Conservation (phyloP, 257 asterid species). For the Jasminum sambac region DNA sequence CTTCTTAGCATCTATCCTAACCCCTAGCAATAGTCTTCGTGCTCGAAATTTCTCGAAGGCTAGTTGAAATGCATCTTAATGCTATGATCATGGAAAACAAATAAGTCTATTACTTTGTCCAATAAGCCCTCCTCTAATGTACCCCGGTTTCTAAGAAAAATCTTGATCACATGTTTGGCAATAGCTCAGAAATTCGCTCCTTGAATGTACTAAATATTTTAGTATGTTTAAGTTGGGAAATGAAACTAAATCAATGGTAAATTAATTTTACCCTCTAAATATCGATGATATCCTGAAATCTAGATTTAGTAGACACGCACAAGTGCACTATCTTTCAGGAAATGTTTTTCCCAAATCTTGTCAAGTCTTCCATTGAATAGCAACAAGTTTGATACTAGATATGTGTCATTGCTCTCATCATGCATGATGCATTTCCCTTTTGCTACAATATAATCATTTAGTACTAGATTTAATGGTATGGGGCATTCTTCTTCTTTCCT, state of each 20-base stretch:
- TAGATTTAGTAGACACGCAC: conserved; percentile 87
- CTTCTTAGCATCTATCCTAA: conserved; percentile 94
- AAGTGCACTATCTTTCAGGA: conserved; percentile 73
- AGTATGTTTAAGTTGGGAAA: neutral
- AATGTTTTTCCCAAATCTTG: conserved; percentile 88
- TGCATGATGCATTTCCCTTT: conserved; percentile 88
- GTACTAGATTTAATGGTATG: conserved; percentile 62
- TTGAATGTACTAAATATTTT: too few species aligned
- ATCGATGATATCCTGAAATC: conserved; percentile 89
- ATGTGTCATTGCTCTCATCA: too few species aligned
- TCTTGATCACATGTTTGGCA: conserved; percentile 91
- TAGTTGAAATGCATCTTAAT: conserved; percentile 61
- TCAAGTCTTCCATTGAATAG: conserved; percentile 82
- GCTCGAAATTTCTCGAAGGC: conserved; percentile 69
- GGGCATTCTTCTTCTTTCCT: too few species aligned
- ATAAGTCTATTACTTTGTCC: conserved; percentile 87
- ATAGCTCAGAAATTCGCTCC: conserved; percentile 98
- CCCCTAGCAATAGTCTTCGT: conserved; percentile 86
- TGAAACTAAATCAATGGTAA: neutral
- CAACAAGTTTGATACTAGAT: too few species aligned
- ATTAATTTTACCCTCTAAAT: conserved; percentile 69
- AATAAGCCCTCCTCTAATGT: conserved; percentile 96
- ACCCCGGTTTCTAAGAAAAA: conserved; percentile 97
- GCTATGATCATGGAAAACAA: conserved; percentile 48
- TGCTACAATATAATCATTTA: conserved; percentile 73